Conservation (phyloP, 1,284 basidiomycete genomes). For the Malassezia globosa region DNA sequence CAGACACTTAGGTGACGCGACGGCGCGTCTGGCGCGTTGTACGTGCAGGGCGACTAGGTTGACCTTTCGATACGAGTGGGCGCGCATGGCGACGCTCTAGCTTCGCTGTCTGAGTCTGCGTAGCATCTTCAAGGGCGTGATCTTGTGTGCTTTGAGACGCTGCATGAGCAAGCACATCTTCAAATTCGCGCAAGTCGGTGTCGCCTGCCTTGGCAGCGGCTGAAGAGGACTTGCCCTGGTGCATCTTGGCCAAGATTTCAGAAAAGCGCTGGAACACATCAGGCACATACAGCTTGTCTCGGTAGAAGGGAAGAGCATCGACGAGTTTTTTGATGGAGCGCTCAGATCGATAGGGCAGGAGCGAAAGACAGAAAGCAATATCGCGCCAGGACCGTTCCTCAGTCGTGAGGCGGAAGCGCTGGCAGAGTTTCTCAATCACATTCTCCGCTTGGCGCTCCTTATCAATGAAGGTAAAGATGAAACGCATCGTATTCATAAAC, state of each 20-base stretch:
- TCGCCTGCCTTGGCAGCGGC: constrained; percentile 11
- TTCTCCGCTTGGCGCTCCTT: constrained; percentile 54
- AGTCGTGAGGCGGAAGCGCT: constrained; percentile 66
- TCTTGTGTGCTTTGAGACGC: constrained; percentile 78
- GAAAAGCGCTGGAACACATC: constrained; percentile 71
- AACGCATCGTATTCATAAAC: constrained; percentile 84
- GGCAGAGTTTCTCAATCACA: constrained; percentile 47
- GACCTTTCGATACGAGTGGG: not conserved
- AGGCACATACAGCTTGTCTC: constrained; percentile 86
- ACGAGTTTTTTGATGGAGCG: constrained; percentile 89
- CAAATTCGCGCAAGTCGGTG: constrained; percentile 38
- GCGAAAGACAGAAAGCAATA: constrained; percentile 84
- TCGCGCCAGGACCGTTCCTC: constrained; percentile 93
- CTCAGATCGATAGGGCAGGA: constrained; percentile 93
- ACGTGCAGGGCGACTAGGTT: not conserved
- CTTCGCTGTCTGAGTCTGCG: constrained; percentile 25
- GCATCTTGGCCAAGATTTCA: constrained; percentile 66
- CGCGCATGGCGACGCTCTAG: constrained; percentile 10
- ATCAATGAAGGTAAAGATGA: constrained; percentile 93
- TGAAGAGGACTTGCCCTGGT: constrained; percentile 17
- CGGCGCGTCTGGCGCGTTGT: too few species aligned
- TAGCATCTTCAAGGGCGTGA: constrained; percentile 64
- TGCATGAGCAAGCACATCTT: constrained; percentile 69
- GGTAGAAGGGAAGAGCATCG: constrained; percentile 60
- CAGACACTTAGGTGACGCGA: not conserved